Percentiles rank a stretch among this genome's conserved stretches.
Conservation (phyloP, 306 rosid genomes). For the Trifolium subterraneum region DNA sequence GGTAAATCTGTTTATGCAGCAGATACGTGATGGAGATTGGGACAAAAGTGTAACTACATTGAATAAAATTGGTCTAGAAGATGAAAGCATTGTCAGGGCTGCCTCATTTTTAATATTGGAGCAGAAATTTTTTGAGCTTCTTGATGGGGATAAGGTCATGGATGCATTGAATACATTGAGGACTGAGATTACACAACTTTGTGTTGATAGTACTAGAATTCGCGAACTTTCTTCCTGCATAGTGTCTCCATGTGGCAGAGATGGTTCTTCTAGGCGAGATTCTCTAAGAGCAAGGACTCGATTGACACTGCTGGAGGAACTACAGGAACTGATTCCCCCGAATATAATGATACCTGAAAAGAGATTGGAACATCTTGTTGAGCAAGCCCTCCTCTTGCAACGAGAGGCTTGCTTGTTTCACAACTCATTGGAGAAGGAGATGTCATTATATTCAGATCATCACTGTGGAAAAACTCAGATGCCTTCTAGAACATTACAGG, state of each 20-base stretch:
- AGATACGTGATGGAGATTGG: slow-evolving; percentile 81
- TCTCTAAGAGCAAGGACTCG: slow-evolving; percentile 58
- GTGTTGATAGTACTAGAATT: slow-evolving; percentile 62
- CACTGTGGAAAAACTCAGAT: slow-evolving; percentile 87
- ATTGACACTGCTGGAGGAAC: slow-evolving; percentile 69
- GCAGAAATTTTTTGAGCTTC: slow-evolving; percentile 84
- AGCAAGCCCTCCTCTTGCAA: slow-evolving; percentile 87
- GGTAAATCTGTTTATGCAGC: slow-evolving; percentile 77
- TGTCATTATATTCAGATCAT: slow-evolving; percentile 90
- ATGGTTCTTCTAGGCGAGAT: slow-evolving; percentile 50
- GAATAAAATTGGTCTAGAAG: slow-evolving; percentile 69
- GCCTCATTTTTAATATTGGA: slow-evolving; percentile 85
- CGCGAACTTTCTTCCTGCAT: slow-evolving; percentile 79
- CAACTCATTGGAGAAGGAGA: slow-evolving; percentile 79
- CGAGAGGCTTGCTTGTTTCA: slow-evolving; percentile 84
- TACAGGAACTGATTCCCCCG: slow-evolving; percentile 88
- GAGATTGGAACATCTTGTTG: slow-evolving; percentile 92
- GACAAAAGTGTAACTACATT: slow-evolving; percentile 72
- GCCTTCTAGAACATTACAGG: slow-evolving; percentile 93
- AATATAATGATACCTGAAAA: slow-evolving; percentile 84
- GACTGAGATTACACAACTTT: slow-evolving; percentile 74
- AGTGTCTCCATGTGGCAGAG: slow-evolving; percentile 53
- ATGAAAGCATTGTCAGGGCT: slow-evolving; percentile 58
- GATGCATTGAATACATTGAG: slow-evolving; percentile 88
- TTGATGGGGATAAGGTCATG: slow-evolving; percentile 65